Base-by-base conservation (phyloP, 2,329 filamentous ascomycete species). In the Sporothrix pseudoabietina region DNA sequence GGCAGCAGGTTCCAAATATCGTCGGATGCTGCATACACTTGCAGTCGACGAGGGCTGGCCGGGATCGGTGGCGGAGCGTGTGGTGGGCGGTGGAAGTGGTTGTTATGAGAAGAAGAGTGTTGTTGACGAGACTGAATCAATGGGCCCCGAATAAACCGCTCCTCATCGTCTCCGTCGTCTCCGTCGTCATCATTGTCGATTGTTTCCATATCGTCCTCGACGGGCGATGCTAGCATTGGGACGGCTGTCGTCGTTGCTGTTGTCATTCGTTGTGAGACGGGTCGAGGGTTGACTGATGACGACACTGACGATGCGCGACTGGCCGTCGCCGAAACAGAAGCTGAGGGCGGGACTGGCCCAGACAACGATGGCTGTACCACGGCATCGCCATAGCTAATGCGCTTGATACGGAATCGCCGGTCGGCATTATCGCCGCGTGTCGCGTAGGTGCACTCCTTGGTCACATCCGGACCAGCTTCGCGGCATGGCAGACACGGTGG, bases 1-100 rank as follows among this genome's bases (percentile, higher is more conserved):
- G 69, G 69, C 30, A 71, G 44, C 57, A 63, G 30, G 30, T 30
- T 71, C 69, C 69, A 71, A 19, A 71, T 39, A 30, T 71, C 54
- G 26, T 49, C 69, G 14, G 69, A 44, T 4, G 68, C 41, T 1
- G 65, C 65, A 19, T 63, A 63, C 16, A 63, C 61, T 6, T 47
- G 61, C 1, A 47, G 61, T 35, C 65, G 41, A 26, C 65, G 26
- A 52, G 65, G 65, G 44, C 41, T 49, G 5, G 44, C 30, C 5
- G 65, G 65, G 22, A 52, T 52, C 9, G 35, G 61, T 4, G 57
- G 32, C 6, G 32, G 32, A 26, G 22, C 12, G 19, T 19, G 22
- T 7, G 41, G 9, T 35, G 65, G 63, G 22, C 16, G n/a, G 41
- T 49, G 63, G 22, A 32, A 14, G 39, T 32, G 41, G 4, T 57